These are phyloP conservation scores for Didymella sp. DNA, from an alignment of 2,329 filamentous ascomycete species.

Conservation along the genomic window DNA sequence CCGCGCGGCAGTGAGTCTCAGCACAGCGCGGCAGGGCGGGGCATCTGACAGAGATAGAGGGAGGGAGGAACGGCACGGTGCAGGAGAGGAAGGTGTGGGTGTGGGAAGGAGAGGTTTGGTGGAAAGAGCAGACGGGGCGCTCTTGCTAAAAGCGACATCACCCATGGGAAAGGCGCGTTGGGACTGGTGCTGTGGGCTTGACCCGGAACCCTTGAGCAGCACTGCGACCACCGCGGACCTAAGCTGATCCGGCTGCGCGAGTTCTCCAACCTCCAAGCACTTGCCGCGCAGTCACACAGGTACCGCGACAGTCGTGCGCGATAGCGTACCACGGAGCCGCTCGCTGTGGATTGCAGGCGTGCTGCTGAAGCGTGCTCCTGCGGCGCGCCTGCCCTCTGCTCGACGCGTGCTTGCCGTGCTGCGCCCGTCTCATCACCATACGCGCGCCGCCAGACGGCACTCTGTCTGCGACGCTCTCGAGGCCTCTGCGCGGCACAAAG, in stretches of 20 bases:
- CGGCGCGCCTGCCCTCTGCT: slow-evolving; percentile 9
- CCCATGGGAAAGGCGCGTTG: slow-evolving; percentile 24
- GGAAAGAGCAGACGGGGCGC: slow-evolving; percentile 21
- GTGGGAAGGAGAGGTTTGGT: slow-evolving; percentile 21
- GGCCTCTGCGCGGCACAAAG: slow-evolving; percentile 4
- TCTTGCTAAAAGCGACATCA: slow-evolving; percentile 23
- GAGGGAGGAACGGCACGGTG: slow-evolving; percentile 21
- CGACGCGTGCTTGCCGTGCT: slow-evolving; percentile 5
- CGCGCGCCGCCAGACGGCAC: slow-evolving; percentile 4
- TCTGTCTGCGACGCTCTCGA: slow-evolving; percentile 12
- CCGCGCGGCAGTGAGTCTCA: slow-evolving; percentile 9
- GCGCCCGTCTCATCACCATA: slow-evolving; percentile 12
- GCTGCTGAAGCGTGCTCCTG: background rate
- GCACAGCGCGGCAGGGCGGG: slow-evolving; percentile 14
- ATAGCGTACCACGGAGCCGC: slow-evolving; percentile 12
- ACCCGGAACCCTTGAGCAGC: slow-evolving; percentile 18
- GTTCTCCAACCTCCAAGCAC: slow-evolving; percentile 17
- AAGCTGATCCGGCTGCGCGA: slow-evolving; percentile 32
- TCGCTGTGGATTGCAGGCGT: background rate
- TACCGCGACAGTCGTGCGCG: slow-evolving; percentile 21
- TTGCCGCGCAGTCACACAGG: slow-evolving; percentile 27
- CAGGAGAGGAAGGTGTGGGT: slow-evolving; percentile 16
- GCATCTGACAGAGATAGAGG: slow-evolving; percentile 18
- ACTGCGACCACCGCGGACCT: slow-evolving; percentile 18
- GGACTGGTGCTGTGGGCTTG: slow-evolving; percentile 20